Conservation (phyloP, 495 filamentous ascomycete species). For the Neurospora cerealis region DNA sequence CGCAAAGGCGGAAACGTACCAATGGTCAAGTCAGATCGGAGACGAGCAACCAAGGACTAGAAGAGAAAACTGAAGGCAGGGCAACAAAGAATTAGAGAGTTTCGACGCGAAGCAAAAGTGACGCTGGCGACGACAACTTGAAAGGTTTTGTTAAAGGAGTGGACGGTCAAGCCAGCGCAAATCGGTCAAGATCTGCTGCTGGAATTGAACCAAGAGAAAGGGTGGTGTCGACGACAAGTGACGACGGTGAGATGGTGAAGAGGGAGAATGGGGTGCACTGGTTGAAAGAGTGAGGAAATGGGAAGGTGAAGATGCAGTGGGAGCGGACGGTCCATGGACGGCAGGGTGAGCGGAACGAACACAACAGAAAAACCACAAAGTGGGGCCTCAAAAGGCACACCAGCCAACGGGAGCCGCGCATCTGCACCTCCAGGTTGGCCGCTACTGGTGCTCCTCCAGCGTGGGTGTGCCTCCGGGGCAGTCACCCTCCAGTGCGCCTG, state of each 20-base stretch:
- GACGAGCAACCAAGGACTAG: constrained; percentile 10
- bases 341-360: neutral
- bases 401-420: constrained; percentile 27
- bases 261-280: constrained; percentile 9
- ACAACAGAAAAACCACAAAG: neutral
- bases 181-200: constrained; percentile 34
- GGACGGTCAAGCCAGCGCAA: constrained; percentile 44
- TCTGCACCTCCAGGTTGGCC: constrained; percentile 51
- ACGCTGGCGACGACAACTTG: constrained; percentile 3
- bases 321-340: neutral
- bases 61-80: constrained; percentile 7
- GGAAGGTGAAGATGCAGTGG: constrained; percentile 9
- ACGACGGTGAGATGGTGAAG: constrained; percentile 9
- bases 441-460: constrained; percentile 1
- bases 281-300: constrained; percentile 7
- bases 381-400: neutral
- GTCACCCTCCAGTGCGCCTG: neutral
- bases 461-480: neutral
- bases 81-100: constrained; percentile 12
- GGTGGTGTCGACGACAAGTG: constrained; percentile 15
- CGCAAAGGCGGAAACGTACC: constrained; percentile 9
- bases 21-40: constrained; percentile 3
- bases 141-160: constrained; percentile 30
- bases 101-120: constrained; percentile 20
- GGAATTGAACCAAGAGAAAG: constrained; percentile 35